Evolutionary conservation across 345 rosid species (phyloP), one percentile per base, ranked within the genome.

Genomic region (Boechera stricta): DNA sequence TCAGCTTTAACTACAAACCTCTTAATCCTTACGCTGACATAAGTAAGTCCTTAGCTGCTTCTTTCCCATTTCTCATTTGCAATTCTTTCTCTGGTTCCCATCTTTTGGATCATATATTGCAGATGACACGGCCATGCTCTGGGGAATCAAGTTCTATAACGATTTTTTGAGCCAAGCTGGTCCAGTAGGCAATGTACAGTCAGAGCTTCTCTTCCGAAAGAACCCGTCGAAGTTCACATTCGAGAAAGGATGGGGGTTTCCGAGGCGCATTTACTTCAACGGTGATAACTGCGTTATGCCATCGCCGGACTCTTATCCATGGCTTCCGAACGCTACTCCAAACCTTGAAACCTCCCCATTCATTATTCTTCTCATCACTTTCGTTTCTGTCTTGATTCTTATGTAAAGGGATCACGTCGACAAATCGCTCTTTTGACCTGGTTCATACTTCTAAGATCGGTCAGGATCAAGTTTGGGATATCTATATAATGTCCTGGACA

Each of bases 281-380:
- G 98, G 97, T 1, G 98, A 93, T 59, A 84, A 84, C 59, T 93
- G 98, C 16, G 91, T 94, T 42, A 87, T 91, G 97, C 97, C 98
- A 24, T 86, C 91, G 67, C 98, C 91, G 0, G 94, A 90, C 64
- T 76, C 84, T 9, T 91, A 94, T 78, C 98, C 98, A 4, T 87
- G 88, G 90, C 84, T 88, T 83, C 98, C 98, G 13, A 91, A 90
- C 57, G 71, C 88, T 1, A 35, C 89, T 76, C 72, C 83, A 10
- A 76, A 21, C 44, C 81, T 26, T 63, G 68, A 55, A 41, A 73
- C 87, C 6, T 75, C 73, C 0, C 44, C 76, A 35, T 35, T 77
- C 3, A 9, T 79, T 38, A 5, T 71, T 15, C 78, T 89, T 35
- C 35, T 79, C 10, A 16, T 76, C 31, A 70, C 77, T 35, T 61